These are phyloP conservation scores for Elsinoe arachidis DNA, from an alignment of 2,329 filamentous ascomycete genomes.

Conservation along the genomic window DNA sequence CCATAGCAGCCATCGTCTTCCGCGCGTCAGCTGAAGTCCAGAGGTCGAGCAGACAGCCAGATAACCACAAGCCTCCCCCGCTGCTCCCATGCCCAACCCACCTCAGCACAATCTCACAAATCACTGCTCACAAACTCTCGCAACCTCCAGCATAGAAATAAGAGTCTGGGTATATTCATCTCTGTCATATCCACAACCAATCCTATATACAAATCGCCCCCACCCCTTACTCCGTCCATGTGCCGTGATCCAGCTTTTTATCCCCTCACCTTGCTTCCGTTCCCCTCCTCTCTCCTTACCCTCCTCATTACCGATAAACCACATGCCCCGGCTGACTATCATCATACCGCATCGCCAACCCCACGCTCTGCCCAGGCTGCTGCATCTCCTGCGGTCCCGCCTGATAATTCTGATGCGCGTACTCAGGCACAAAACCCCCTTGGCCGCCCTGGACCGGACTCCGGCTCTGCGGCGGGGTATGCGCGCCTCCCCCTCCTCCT, in stretches of 20 bases:
- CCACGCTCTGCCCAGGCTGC: slow-evolving; percentile 6
- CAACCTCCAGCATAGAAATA: neutral
- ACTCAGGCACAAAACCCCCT: neutral
- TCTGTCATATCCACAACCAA: neutral
- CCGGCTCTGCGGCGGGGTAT: neutral
- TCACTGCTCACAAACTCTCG: too few relatives aligned
- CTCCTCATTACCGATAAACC: slow-evolving; percentile 1
- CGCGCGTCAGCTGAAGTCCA: too few relatives aligned
- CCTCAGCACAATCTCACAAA: too few relatives aligned
- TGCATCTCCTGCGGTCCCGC: slow-evolving; percentile 5
- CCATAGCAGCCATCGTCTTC: too few relatives aligned
- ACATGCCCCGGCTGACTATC: slow-evolving; percentile 7
- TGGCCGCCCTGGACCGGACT: neutral
- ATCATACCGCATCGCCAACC: slow-evolving; percentile 10
- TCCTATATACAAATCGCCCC: neutral
- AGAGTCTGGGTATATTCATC: slow-evolving; percentile 4
- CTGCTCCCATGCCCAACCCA: too few relatives aligned
- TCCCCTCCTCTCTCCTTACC: neutral
- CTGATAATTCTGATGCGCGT: slow-evolving; percentile 9
- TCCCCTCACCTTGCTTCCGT: neutral
- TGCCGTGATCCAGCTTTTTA: too few relatives aligned
- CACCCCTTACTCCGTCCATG: neutral
- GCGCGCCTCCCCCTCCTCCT: neutral
- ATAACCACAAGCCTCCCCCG: too few relatives aligned
- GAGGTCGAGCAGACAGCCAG: too few relatives aligned